Evolutionary conservation across 148 eudicot species (phyloP).

Genomic region (Rhododendron molle): DNA sequence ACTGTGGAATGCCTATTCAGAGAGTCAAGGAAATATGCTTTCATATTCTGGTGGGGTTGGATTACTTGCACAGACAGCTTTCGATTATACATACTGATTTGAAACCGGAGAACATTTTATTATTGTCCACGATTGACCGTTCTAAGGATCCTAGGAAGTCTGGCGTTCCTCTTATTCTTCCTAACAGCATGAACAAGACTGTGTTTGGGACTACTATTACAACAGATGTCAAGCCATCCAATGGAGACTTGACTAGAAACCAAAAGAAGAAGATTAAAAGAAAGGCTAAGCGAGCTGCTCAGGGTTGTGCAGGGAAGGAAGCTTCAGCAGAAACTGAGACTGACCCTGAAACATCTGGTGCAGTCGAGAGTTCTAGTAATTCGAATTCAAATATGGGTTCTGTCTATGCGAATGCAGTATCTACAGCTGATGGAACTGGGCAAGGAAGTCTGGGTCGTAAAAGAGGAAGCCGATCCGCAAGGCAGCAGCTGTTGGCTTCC

Average conservation of each 20-base stretch:
- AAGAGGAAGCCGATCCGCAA: slow-evolving; percentile 22
- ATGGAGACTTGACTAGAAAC: slow-evolving; percentile 17
- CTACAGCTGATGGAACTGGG: slow-evolving; percentile 34
- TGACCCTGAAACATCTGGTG: slow-evolving; percentile 26
- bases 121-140: slow-evolving; percentile 14
- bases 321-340: slow-evolving; percentile 7
- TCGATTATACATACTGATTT: slow-evolving; percentile 19
- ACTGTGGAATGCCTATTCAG: slow-evolving; percentile 12
- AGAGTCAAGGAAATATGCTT: slow-evolving; percentile 15
- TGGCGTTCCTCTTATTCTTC: slow-evolving; percentile 11
- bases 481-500: neutral
- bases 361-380: slow-evolving; percentile 10
- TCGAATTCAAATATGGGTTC: slow-evolving; percentile 29
- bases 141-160: slow-evolving; percentile 12
- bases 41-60: slow-evolving; percentile 17
- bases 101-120: slow-evolving; percentile 15
- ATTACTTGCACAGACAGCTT: slow-evolving; percentile 21
- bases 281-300: slow-evolving; percentile 18
- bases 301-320: slow-evolving; percentile 16
- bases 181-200: slow-evolving; percentile 5
- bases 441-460: slow-evolving; percentile 18
- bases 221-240: slow-evolving; percentile 11
- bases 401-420: slow-evolving; percentile 34
- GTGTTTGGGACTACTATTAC: neutral
- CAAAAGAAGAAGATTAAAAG: slow-evolving; percentile 19